Evolutionary conservation across 257 asterid species (phyloP).

Genomic region (Avicennia marina): DNA sequence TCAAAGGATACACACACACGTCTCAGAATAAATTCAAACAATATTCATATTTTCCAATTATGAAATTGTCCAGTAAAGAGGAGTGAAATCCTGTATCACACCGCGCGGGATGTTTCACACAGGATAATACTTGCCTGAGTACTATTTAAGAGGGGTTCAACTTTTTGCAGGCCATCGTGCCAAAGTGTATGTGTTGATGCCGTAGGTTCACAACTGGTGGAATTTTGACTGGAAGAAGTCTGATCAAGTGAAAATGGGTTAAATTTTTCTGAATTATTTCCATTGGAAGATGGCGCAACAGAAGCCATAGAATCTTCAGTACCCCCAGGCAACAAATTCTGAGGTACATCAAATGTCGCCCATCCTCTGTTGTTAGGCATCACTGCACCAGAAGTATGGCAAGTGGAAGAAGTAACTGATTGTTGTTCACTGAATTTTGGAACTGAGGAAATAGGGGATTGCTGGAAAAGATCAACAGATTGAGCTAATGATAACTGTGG

Average conservation of each 20-base stretch:
- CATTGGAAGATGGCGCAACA: conserved; percentile 34
- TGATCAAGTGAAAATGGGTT: conserved; percentile 43
- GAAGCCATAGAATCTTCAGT: conserved; percentile 30
- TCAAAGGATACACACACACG: neutral
- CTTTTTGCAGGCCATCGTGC: conserved; percentile 24
- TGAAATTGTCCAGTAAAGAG: neutral
- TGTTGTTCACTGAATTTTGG: conserved; percentile 36
- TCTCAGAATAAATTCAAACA: neutral
- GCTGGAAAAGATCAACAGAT: conserved; percentile 39
- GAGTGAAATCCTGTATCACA: neutral
- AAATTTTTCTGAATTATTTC: conserved; percentile 23
- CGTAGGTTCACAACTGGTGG: conserved; percentile 26
- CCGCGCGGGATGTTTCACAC: conserved; percentile 9
- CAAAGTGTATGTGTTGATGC: conserved; percentile 24
- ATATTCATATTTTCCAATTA: neutral
- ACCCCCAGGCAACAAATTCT: conserved; percentile 29
- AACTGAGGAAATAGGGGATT: conserved; percentile 31
- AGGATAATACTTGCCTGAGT: conserved; percentile 37
- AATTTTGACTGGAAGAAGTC: conserved; percentile 28
- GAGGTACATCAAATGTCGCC: conserved; percentile 46
- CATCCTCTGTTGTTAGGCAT: conserved; percentile 34
- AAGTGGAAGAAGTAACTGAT: conserved; percentile 30
- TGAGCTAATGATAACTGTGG: conserved; percentile 36
- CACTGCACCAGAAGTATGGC: conserved; percentile 18
- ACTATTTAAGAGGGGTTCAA: conserved; percentile 22